Evolutionary conservation across 176 grass and related monocot species (phyloP), one percentile per base, ranked within the genome.

Genomic region (Pharus latifolius): DNA sequence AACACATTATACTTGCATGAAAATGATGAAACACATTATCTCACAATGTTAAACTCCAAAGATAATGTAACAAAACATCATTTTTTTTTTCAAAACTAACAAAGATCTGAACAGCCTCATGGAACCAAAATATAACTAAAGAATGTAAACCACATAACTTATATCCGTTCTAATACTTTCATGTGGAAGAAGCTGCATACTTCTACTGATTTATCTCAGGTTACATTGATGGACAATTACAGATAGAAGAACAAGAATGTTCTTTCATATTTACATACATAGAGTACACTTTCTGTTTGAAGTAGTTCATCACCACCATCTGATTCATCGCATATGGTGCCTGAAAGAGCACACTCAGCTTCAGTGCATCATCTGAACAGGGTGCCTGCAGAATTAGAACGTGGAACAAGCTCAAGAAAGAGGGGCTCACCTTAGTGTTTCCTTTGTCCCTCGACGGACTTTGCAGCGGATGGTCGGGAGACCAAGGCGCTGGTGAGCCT

Each of bases 391-490:
- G n/a, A n/a, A n/a, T n/a, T n/a, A n/a, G n/a, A n/a, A n/a, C n/a
- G n/a, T n/a, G n/a, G n/a, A n/a, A n/a, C 12, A 53, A 53, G n/a
- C 22, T 56, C 13, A 41, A 48, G 11, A 20, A 69, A 47, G 56
- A n/a, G 63, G 37, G 15, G 42, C 7, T 55, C 5, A 93, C 94
- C 94, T 90, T 30, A 98, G 79, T n/a, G 87, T 98, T 78, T 93
- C 86, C 61, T 98, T 98, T 11, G 90, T 98, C 26, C 94, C 90
- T 0, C 81, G 89, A 13, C 90, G 89, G 2, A 93, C 84, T 87
- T 90, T 98, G 74, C 90, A 98, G 30, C 84, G 87, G 33, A 98
- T 98, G 6, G 90, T 98, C 3, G 84, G 84, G 56, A 98, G 84
- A 25, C 90, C 95, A 26, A 98, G 82, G 42, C 69, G 87, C 71